Evolutionary conservation across 805 yeast genomes (phyloP).

Genomic region (Saccharomyces mikatae): DNA sequence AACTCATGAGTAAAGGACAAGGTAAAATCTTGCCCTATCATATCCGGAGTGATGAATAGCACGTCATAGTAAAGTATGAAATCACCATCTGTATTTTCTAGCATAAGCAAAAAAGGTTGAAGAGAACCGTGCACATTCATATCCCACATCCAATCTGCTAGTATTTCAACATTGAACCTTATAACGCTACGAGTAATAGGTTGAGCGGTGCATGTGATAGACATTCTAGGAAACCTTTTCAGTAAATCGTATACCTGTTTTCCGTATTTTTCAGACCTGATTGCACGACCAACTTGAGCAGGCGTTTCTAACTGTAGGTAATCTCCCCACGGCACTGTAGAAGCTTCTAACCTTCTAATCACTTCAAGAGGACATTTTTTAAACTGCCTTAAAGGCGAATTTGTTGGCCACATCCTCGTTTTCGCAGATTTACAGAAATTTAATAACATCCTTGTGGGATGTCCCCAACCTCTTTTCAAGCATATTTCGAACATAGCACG

Average conservation of each 20-base stretch:
- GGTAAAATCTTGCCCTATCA: slow-evolving; percentile 45
- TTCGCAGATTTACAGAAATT: slow-evolving; percentile 76
- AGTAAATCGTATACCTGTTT: slow-evolving; percentile 49
- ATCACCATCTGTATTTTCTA: slow-evolving; percentile 83
- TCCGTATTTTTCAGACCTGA: slow-evolving; percentile 64
- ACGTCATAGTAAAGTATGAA: slow-evolving; percentile 51
- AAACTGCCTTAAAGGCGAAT: slow-evolving; percentile 82
- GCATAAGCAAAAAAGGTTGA: slow-evolving; percentile 61
- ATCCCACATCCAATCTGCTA: slow-evolving; percentile 80
- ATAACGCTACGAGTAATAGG: slow-evolving; percentile 70
- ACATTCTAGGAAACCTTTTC: slow-evolving; percentile 64
- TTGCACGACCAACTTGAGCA: slow-evolving; percentile 74
- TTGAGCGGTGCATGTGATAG: slow-evolving; percentile 52
- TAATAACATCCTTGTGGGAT: slow-evolving; percentile 46
- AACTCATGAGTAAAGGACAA: slow-evolving; percentile 54
- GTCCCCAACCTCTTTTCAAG: slow-evolving; percentile 62
- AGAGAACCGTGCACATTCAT: slow-evolving; percentile 48
- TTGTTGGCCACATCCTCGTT: slow-evolving; percentile 72
- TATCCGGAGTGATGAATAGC: slow-evolving; percentile 42
- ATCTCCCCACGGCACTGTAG: slow-evolving; percentile 72
- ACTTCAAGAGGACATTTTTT: slow-evolving; percentile 61
- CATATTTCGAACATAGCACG: slow-evolving; percentile 81
- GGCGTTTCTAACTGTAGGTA: slow-evolving; percentile 60
- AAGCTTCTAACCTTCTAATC: slow-evolving; percentile 65
- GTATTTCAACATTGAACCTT: slow-evolving; percentile 55